These are phyloP conservation scores for Aspergillus flavus DNA, from an alignment of 2,329 filamentous ascomycete species.

Conservation along the genomic window DNA sequence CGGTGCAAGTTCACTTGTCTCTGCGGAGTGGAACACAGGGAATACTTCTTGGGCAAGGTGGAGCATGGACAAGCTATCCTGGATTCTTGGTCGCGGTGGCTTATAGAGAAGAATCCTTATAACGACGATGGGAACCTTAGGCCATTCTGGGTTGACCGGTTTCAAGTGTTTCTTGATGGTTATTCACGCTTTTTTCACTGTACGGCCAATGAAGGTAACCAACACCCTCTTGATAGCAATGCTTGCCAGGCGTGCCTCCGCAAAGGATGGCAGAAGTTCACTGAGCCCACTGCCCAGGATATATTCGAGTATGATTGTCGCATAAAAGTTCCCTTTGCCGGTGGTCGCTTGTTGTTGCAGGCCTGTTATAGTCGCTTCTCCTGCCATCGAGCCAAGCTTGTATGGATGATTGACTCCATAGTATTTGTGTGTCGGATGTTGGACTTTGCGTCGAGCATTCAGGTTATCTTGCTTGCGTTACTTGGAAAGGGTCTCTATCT, in stretches of 20 bases:
- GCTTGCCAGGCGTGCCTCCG: constrained; percentile 19
- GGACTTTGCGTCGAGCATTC: not conserved
- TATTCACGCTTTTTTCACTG: not conserved
- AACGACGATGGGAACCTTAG: constrained; percentile 9
- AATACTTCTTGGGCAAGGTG: constrained; percentile 14
- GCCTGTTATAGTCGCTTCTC: not conserved
- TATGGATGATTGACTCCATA: not conserved
- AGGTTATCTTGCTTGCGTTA: not conserved
- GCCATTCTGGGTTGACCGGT: constrained; percentile 18
- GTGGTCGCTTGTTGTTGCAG: not conserved
- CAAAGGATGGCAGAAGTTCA: constrained; percentile 18
- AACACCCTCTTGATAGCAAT: not conserved
- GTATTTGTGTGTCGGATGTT: not conserved
- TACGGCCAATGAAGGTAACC: not conserved
- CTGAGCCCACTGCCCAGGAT: constrained; percentile 3
- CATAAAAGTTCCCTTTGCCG: not conserved
- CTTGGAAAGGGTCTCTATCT: not conserved
- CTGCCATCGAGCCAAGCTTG: not conserved
- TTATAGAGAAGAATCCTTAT: constrained; percentile 12
- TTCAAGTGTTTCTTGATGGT: constrained; percentile 5
- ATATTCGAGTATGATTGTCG: not conserved
- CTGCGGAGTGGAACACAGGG: constrained; percentile 9
- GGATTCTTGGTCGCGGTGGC: constrained; percentile 18
- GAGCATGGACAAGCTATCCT: constrained; percentile 10
- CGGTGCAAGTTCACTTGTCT: constrained; percentile 10